These are phyloP conservation scores for Protea cynaroides DNA, from an alignment of 164 flowering plant genomes.

Conservation along the genomic window DNA sequence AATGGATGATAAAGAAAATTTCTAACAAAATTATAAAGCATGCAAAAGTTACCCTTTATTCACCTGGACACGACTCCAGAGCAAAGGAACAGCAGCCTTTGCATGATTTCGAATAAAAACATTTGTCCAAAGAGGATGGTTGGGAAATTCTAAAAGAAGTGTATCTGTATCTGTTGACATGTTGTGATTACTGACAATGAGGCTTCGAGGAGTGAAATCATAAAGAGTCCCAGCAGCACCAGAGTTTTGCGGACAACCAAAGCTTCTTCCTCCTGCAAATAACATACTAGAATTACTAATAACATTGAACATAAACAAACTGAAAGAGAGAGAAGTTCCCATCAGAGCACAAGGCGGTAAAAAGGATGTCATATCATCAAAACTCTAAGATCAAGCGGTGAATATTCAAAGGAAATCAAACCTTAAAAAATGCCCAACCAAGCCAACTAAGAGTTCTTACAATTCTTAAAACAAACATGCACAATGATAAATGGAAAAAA, in stretches of 20 bases:
- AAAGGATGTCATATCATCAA: neutral
- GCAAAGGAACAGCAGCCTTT: conserved; percentile 81
- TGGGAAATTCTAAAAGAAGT: conserved; percentile 83
- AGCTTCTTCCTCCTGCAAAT: conserved; percentile 80
- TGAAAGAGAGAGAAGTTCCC: neutral
- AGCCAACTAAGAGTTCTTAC: too few relatives aligned
- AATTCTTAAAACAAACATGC: neutral
- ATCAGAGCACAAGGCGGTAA: too few relatives aligned
- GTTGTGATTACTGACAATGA: conserved; percentile 72
- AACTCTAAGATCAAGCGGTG: neutral
- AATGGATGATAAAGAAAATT: neutral
- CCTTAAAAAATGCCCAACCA: neutral
- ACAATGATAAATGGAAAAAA: neutral
- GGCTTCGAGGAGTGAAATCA: conserved; percentile 88
- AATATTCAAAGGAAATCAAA: neutral
- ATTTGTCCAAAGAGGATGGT: conserved; percentile 91
- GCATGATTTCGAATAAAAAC: conserved; percentile 71
- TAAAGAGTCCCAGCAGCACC: conserved; percentile 98
- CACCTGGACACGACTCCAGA: conserved; percentile 99
- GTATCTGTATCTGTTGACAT: conserved; percentile 84
- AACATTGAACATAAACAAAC: neutral
- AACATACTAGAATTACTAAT: neutral
- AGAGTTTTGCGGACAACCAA: conserved; percentile 72
- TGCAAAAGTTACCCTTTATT: conserved; percentile 1
- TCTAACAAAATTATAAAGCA: neutral